phyloP scores from a whole-genome alignment of 2,329 filamentous ascomycete species.

The Cercospora sp. region DNA sequence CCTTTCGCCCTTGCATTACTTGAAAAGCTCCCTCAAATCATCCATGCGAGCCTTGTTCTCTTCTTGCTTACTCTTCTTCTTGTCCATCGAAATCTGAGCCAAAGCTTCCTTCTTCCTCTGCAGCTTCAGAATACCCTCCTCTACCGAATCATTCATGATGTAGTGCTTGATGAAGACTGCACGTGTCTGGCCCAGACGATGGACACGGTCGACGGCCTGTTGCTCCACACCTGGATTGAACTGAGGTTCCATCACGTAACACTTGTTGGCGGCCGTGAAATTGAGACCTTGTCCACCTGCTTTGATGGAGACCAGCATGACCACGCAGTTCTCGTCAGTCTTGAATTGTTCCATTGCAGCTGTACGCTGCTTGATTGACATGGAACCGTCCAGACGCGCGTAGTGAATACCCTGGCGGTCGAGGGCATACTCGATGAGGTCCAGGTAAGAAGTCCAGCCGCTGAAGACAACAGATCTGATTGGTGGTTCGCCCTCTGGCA shows the following conservation, averaged over 20 bases:
- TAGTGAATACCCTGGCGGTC: slow-evolving; percentile 66
- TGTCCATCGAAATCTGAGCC: slow-evolving; percentile 78
- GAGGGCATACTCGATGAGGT: slow-evolving; percentile 84
- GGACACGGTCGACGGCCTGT: slow-evolving; percentile 91
- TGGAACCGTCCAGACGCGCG: slow-evolving; percentile 85
- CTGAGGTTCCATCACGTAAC: slow-evolving; percentile 97
- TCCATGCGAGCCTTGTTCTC: slow-evolving; percentile 65
- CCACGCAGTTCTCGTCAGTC: slow-evolving; percentile 67
- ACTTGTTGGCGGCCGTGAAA: slow-evolving; percentile 78
- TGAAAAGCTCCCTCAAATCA: slow-evolving; percentile 62
- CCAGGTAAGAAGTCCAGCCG: slow-evolving; percentile 91
- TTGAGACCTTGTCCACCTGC: slow-evolving; percentile 92
- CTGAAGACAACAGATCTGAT: slow-evolving; percentile 88
- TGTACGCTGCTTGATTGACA: slow-evolving; percentile 73
- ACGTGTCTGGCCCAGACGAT: slow-evolving; percentile 86
- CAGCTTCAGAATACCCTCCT: slow-evolving; percentile 87
- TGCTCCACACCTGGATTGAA: slow-evolving; percentile 95
- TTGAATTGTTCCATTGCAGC: slow-evolving; percentile 77
- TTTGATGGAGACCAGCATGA: slow-evolving; percentile 89
- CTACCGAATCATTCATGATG: slow-evolving; percentile 87
- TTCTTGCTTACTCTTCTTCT: slow-evolving; percentile 60
- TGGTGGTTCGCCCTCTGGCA: slow-evolving; percentile 64
- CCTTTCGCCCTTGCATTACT: slow-evolving; percentile 19
- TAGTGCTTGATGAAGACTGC: slow-evolving; percentile 83
- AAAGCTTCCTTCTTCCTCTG: slow-evolving; percentile 92